These are phyloP conservation scores for Neonectria punicea DNA, from an alignment of 2,329 filamentous ascomycete species.

Conservation along the genomic window DNA sequence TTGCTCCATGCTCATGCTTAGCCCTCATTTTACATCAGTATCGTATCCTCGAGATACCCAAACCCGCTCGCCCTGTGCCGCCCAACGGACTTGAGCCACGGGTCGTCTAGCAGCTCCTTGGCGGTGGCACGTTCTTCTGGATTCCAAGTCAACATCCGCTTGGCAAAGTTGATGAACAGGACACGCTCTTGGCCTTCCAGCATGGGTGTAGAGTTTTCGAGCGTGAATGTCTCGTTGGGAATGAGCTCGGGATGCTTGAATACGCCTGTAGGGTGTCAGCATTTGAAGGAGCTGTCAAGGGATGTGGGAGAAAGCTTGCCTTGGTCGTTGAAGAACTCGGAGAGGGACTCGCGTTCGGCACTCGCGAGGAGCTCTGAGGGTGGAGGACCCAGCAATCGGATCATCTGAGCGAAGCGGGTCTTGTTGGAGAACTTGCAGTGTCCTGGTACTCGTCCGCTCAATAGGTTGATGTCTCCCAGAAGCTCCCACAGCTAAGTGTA, in stretches of 20 bases:
- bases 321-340: slow-evolving; percentile 36
- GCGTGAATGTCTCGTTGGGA: slow-evolving; percentile 33
- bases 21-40: slow-evolving; percentile 9
- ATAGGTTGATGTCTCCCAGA: slow-evolving; percentile 43
- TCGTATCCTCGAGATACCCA: slow-evolving; percentile 33
- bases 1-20: slow-evolving; percentile 1
- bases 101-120: slow-evolving; percentile 44
- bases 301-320: slow-evolving; percentile 18
- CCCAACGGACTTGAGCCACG: slow-evolving; percentile 39
- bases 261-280: slow-evolving; percentile 28
- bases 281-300: not conserved
- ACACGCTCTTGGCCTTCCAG: slow-evolving; percentile 36
- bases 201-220: slow-evolving; percentile 34
- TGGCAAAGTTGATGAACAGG: slow-evolving; percentile 44
- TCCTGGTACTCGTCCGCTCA: slow-evolving; percentile 33
- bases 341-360: slow-evolving; percentile 31
- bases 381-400: slow-evolving; percentile 43
- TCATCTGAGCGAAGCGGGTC: slow-evolving; percentile 44
- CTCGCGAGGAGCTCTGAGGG: slow-evolving; percentile 38
- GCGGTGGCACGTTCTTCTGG: slow-evolving; percentile 45
- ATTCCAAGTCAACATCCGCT: slow-evolving; percentile 45
- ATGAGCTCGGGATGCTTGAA: slow-evolving; percentile 36
- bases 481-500: slow-evolving; percentile 41
- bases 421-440: slow-evolving; percentile 38
- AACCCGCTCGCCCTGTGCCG: slow-evolving; percentile 24